A percentile compares a stretch with the other conserved stretches of the same genome.
These are phyloP conservation scores for Fagopyrum tataricum DNA, from an alignment of 148 eudicot genomes.

Conservation along the genomic window DNA sequence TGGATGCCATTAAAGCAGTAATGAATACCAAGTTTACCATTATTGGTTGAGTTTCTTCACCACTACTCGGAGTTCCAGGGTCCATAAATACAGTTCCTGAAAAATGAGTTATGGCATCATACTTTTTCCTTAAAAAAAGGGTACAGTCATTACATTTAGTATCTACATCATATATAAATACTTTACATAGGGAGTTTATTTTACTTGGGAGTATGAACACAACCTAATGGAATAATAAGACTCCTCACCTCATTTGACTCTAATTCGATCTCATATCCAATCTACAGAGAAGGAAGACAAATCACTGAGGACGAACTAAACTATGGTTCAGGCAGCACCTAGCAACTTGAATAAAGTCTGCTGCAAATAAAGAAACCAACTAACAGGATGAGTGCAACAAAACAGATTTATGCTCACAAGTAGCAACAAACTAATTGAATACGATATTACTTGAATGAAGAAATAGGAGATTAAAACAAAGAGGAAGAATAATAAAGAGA, in stretches of 20 bases:
- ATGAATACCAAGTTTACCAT: slow-evolving; percentile 27
- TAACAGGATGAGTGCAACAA: slow-evolving; percentile 1
- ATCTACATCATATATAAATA: slow-evolving; percentile 1
- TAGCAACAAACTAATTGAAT: neutral
- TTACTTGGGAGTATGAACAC: neutral
- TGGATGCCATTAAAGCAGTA: neutral
- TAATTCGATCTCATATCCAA: neutral
- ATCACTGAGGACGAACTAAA: slow-evolving; percentile 4
- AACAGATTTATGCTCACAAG: neutral
- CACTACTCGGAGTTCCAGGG: slow-evolving; percentile 23
- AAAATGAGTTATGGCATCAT: neutral
- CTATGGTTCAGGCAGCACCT: neutral
- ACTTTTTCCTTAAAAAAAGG: neutral
- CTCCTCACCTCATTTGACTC: slow-evolving; percentile 1
- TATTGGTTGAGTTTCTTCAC: slow-evolving; percentile 26
- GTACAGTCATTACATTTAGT: neutral
- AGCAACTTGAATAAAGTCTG: neutral
- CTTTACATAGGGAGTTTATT: neutral
- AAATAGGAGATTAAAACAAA: neutral
- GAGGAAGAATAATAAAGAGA: neutral
- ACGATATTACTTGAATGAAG: neutral
- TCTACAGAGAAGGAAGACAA: neutral
- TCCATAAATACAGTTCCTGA: slow-evolving; percentile 28
- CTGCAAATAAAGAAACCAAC: neutral
- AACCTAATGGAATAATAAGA: neutral